Evolutionary conservation across 371 early-diverging fungal genomes (phyloP), one percentile per base, ranked within the genome.

Genomic region (Chytridium lagenaria): DNA sequence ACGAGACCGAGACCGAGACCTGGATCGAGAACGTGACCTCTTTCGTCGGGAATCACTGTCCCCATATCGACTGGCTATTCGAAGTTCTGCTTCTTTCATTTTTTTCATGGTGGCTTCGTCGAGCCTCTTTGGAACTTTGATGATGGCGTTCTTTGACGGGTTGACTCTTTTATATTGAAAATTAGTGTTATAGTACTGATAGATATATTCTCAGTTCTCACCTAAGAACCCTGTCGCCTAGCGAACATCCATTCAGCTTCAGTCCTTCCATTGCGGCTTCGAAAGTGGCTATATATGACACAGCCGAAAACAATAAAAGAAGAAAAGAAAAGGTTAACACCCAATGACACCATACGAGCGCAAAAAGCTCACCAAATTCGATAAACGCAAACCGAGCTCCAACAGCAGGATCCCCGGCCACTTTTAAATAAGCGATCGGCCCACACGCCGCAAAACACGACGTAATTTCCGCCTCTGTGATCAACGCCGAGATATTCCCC

Each of bases 341-440:
- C 7, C 44, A 7, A 44, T 44, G 44, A 44, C 19, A 44, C n/a
- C n/a, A 44, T 7, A 44, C 12, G 12, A 44, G 19, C 7, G 44
- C 44, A 44, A 44, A 19, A 12, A 12, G 10, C 73, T 51, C 38
- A 78, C 81, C 90, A 85, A 91, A 92, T 79, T 91, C 92, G 64
- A 92, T 81, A 70, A 91, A 90, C 2, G 92, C 91, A 81, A 88
- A 92, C n/a, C 91, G 74, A 10, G 87, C n/a, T n/a, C n/a, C 87
- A 69, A 88, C 88, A 10, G 79, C 74, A 1, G 86, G 84, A 65
- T 91, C 89, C 1, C 92, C 92, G 0, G 92, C 90, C 84, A 91
- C 86, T 64, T 90, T 90, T 28, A 90, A 85, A 50, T 85, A 86
- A 1, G 84, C 82, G 1, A 90, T 85, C 0, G 85, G 83, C 0